Evolutionary conservation across 148 eudicot genomes (phyloP), one percentile per base, ranked within the genome.

Genomic region (Chenopodium suecicum): DNA sequence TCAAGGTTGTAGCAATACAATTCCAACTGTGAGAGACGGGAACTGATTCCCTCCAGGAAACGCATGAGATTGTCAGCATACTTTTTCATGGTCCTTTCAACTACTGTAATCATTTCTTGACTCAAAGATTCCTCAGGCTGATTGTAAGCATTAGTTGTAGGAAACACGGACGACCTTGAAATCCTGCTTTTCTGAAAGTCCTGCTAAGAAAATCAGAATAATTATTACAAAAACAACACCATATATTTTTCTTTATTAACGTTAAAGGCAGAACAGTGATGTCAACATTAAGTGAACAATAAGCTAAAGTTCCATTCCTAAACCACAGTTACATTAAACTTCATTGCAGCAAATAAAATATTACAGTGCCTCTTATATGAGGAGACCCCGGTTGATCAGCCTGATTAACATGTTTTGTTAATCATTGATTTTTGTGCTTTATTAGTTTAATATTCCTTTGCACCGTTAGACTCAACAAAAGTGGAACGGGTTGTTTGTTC

Each of bases 1-100:
- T 96, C 99, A 84, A 96, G 97, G 82, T 96, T 94, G 85, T 96
- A 94, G 85, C 99, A 96, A 76, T 96, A 96, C 84, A 96, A 78
- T 81, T 95, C 98, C 89, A 95, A 79, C 86, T 95, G 97, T 17
- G 98, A 95, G 74, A 96, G 85, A 20, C 99, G 94, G 64, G 99
- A 96, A 84, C 99, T 96, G 75, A 96, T 89, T 75, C 99, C 99
- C 83, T 96, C 98, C 58, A 96, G 97, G 87, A 96, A 96, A 65
- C 99, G 95, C 97, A 91, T 91, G 82, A 94, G 88, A 89, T 96
- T 94, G 88, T 96, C 99, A 41, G 97, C 75, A 86, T 92, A 80
- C 85, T 92, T 96, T 85, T 96, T 96, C 95, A 94, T 89, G 75
- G 95, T 90, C 87, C 88, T 92, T 41, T 96, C 99, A 82, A 96